Percentiles rank a stretch among this genome's conserved stretches.
phyloP scores from a whole-genome alignment of 108 stramenopile genomes.

The Stephanodiscus minutulus region DNA sequence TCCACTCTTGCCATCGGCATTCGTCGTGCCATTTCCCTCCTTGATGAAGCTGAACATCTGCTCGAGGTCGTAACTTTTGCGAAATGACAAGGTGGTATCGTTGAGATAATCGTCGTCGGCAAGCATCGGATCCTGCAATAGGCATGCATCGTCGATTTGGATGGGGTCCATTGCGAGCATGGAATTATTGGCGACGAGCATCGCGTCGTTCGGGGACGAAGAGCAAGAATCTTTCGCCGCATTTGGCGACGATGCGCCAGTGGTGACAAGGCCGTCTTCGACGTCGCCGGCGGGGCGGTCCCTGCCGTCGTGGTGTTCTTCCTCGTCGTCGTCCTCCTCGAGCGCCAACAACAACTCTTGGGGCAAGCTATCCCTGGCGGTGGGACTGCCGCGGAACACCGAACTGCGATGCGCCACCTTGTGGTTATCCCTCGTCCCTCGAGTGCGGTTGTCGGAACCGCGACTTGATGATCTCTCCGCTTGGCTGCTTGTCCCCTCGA shows the following conservation, averaged over 20 bases:
- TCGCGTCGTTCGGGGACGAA: background rate
- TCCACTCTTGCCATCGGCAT: background rate
- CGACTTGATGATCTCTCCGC: background rate
- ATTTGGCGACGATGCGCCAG: background rate
- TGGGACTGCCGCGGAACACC: conserved; percentile 20
- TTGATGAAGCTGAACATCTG: conserved; percentile 43
- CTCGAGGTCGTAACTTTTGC: conserved; percentile 40
- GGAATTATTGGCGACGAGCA: background rate
- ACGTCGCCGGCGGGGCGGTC: background rate
- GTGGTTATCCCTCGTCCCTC: background rate
- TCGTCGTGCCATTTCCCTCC: conserved; percentile 6
- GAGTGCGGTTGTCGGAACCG: background rate
- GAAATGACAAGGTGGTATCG: conserved; percentile 28
- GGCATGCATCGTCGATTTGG: conserved; percentile 32
- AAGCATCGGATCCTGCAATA: conserved; percentile 16
- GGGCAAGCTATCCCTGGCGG: conserved; percentile 14
- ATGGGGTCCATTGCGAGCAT: conserved; percentile 14
- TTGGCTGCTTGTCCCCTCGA: background rate
- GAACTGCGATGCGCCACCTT: conserved; percentile 6
- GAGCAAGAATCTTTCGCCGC: background rate
- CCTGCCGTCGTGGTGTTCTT: background rate
- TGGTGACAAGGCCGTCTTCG: too few species aligned
- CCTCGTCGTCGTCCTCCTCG: conserved; percentile 13
- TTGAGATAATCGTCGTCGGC: conserved; percentile 25
- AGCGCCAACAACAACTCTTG: conserved; percentile 26